Conservation (phyloP, 768 basidiomycete species). For the Tricholoma saponaceum region DNA sequence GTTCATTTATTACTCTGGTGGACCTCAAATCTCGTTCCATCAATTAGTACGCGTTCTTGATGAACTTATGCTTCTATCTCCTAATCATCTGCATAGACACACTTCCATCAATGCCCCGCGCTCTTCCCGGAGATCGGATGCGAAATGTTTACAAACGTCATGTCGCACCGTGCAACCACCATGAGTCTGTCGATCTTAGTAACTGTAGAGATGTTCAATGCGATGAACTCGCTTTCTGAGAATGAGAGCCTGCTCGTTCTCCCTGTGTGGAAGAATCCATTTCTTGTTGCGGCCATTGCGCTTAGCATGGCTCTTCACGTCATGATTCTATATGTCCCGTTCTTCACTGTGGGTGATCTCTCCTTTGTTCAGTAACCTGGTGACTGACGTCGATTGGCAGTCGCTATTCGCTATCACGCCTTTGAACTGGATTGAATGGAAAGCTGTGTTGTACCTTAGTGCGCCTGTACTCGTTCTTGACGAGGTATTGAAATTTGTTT, state of each 20-base stretch:
- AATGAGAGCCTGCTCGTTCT: conserved; percentile 89
- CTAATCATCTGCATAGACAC: conserved; percentile 50
- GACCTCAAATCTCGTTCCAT: conserved; percentile 90
- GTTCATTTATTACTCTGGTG: conserved; percentile 89
- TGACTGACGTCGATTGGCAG: conserved; percentile 30
- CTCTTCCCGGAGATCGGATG: conserved; percentile 91
- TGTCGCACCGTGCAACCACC: conserved; percentile 87
- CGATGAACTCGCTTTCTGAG: conserved; percentile 97
- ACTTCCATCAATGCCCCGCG: conserved; percentile 90
- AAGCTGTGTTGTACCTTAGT: conserved; percentile 84
- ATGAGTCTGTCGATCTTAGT: conserved; percentile 97
- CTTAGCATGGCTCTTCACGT: conserved; percentile 93
- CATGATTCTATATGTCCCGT: conserved; percentile 94
- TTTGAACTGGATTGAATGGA: conserved; percentile 94
- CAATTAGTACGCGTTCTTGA: conserved; percentile 67
- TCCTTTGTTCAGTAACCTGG: not conserved
- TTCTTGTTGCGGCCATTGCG: conserved; percentile 83
- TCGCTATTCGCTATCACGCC: conserved; percentile 88
- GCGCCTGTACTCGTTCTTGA: conserved; percentile 88
- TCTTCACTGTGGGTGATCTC: conserved; percentile 74
- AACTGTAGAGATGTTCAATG: conserved; percentile 96
- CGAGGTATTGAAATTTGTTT: conserved; percentile 82
- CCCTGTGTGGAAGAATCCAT: conserved; percentile 93
- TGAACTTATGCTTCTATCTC: conserved; percentile 1
- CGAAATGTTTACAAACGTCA: conserved; percentile 88